Evolutionary conservation across 2,329 filamentous ascomycete genomes (phyloP), one percentile per base, ranked within the genome.

Genomic region (Trichoderma polysporum): DNA sequence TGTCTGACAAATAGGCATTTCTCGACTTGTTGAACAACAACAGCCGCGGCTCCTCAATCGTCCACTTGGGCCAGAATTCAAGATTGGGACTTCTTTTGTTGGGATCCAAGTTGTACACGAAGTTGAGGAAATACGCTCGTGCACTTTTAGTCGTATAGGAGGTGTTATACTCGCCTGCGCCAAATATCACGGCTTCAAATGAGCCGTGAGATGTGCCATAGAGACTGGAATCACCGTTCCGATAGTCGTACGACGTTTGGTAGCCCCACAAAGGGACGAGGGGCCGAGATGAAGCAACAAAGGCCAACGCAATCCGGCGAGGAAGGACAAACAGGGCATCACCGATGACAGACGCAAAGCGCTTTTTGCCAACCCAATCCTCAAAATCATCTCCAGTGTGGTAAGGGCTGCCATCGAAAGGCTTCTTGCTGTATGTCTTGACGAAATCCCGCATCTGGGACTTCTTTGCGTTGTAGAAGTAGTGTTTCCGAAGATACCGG

Each of bases 301-400:
- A 13, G 15, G 33, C 41, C 53, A 67, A 22, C 49, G 64, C 45
- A 2, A 67, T 19, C 8, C 68, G 65, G 25, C 66, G 52, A 29
- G 60, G 6, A 8, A 68, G 41, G 9, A 39, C 56, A 39, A 68
- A 69, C 2, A 67, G 19, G 33, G 60, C 8, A 27, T 69, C 68
- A 25, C 68, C 66, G 56, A 22, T 17, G 15, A 56, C 31, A 29
- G 88, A 87, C 1, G 87, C 84, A 0, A 89, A 74, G 10, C 86
- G 84, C 74, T 91, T 91, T 79, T 84, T 90, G 71, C 90, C 84
- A 0, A 87, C 86, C 71, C 89, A 90, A 73, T 84, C 82, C 72
- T 89, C 85, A 76, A 90, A 88, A 13, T 85, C 67, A 1, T 79
- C 57, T 2, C 83, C 79, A 0, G 88, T 90, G 53, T 84, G 79